These are phyloP conservation scores for Cyathus striatus DNA, from an alignment of 768 basidiomycete species.

Conservation along the genomic window DNA sequence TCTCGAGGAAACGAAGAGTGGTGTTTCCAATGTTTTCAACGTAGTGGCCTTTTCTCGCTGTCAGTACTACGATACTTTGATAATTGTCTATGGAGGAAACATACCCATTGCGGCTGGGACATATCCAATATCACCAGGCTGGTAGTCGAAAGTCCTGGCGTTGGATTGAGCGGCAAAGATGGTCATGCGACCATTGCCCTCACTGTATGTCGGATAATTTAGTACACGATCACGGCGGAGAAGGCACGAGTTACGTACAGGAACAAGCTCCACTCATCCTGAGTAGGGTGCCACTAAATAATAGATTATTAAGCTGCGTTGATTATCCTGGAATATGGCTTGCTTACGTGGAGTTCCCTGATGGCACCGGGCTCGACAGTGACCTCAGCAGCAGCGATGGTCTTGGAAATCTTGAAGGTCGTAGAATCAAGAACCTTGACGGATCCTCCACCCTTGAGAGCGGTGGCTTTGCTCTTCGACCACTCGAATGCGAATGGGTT, in stretches of 20 bases:
- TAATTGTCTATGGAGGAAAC: conserved; percentile 2
- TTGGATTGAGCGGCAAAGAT: conserved; percentile 49
- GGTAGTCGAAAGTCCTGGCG: conserved; percentile 56
- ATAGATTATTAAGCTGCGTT: conserved; percentile 2
- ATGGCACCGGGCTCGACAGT: conserved; percentile 54
- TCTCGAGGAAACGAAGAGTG: conserved; percentile 53
- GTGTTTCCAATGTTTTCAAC: conserved; percentile 62
- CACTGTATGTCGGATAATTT: conserved; percentile 22
- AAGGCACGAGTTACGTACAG: conserved; percentile 28
- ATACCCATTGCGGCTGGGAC: conserved; percentile 54
- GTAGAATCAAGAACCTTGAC: conserved; percentile 49
- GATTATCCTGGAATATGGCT: not conserved
- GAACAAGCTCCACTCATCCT: conserved; percentile 63
- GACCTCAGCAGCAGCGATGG: conserved; percentile 52
- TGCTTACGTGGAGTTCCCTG: conserved; percentile 51
- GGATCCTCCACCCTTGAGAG: conserved; percentile 40
- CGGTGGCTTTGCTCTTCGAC: conserved; percentile 38
- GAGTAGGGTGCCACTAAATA: conserved; percentile 64
- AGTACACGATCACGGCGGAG: not conserved
- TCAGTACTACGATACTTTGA: conserved; percentile 4
- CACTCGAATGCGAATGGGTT: conserved; percentile 42
- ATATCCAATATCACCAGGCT: conserved; percentile 46
- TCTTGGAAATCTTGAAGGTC: conserved; percentile 46
- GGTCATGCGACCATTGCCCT: conserved; percentile 50
- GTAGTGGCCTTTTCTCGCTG: conserved; percentile 59